Evolutionary conservation across 2,329 filamentous ascomycete genomes (phyloP).

Genomic region (Mycosphaerella sp.): DNA sequence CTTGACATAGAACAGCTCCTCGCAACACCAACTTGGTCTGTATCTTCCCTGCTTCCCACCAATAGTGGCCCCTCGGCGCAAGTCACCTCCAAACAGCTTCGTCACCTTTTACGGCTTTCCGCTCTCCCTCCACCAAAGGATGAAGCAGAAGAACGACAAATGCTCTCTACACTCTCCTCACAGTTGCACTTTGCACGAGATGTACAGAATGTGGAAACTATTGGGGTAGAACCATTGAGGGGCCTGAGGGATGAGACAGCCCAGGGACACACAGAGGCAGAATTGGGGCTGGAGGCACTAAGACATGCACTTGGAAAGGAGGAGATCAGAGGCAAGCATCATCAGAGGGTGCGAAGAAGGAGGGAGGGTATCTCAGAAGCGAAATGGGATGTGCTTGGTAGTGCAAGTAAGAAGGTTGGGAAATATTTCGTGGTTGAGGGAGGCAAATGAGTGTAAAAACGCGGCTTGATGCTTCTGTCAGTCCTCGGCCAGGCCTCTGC

Average conservation of each 20-base stretch:
- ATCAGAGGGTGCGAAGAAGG: slow-evolving; percentile 46
- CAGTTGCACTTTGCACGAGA: slow-evolving; percentile 89
- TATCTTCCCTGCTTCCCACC: slow-evolving; percentile 62
- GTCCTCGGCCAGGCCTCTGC: too few species aligned
- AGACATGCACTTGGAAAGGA: slow-evolving; percentile 55
- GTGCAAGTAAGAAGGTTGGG: slow-evolving; percentile 60
- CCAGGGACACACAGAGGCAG: slow-evolving; percentile 49
- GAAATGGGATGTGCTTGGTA: slow-evolving; percentile 64
- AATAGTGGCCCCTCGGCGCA: slow-evolving; percentile 27
- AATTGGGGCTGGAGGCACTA: slow-evolving; percentile 55
- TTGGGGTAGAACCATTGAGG: slow-evolving; percentile 64
- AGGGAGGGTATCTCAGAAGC: slow-evolving; percentile 49
- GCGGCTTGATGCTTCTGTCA: background rate
- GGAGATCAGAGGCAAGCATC: slow-evolving; percentile 51
- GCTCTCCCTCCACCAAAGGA: slow-evolving; percentile 69
- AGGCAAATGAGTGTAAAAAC: slow-evolving; percentile 37
- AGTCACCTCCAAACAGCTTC: slow-evolving; percentile 63
- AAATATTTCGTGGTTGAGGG: slow-evolving; percentile 73
- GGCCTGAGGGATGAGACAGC: slow-evolving; percentile 75
- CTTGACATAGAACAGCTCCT: slow-evolving; percentile 44
- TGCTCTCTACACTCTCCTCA: slow-evolving; percentile 64
- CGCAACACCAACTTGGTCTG: slow-evolving; percentile 73
- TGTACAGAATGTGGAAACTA: slow-evolving; percentile 72
- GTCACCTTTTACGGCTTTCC: slow-evolving; percentile 81
- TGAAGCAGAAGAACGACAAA: slow-evolving; percentile 57